Percentiles rank a stretch among this genome's conserved stretches.
Evolutionary conservation across 2,329 filamentous ascomycete species (phyloP).

Genomic region (Colletotrichum gigasporum): DNA sequence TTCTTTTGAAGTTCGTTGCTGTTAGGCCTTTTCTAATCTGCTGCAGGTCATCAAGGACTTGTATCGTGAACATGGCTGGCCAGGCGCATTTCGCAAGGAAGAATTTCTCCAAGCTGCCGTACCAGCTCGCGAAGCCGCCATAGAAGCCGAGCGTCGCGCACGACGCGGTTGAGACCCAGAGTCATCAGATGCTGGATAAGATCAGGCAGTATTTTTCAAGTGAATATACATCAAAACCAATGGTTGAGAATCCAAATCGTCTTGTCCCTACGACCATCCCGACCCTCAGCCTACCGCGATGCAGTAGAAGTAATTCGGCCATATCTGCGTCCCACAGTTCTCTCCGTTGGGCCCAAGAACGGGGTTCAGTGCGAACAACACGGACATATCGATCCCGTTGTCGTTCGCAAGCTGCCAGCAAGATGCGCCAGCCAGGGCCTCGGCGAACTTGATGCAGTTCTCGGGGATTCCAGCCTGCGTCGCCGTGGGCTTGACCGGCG

Average conservation of each 20-base stretch:
- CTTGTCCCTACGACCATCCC: neutral
- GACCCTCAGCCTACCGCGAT: conserved; percentile 15
- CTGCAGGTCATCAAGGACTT: neutral
- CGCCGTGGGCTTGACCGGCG: conserved; percentile 2
- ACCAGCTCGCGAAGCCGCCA: neutral
- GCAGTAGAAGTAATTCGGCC: conserved; percentile 38
- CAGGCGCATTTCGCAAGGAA: neutral
- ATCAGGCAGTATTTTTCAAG: too few species aligned
- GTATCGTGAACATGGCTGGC: conserved; percentile 17
- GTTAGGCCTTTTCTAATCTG: too few species aligned
- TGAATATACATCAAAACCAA: too few species aligned
- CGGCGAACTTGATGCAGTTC: conserved; percentile 28
- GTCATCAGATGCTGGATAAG: too few species aligned
- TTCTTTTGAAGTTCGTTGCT: too few species aligned
- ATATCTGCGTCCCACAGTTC: conserved; percentile 38
- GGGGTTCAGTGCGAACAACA: conserved; percentile 1
- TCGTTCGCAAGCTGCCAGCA: conserved; percentile 5
- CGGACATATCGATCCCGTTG: neutral
- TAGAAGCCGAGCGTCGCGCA: neutral
- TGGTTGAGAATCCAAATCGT: neutral
- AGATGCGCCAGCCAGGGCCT: neutral
- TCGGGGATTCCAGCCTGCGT: neutral
- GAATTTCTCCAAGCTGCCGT: conserved; percentile 15
- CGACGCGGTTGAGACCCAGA: too few species aligned
- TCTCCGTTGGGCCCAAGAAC: conserved; percentile 32